Evolutionary conservation across 225 moss, liverwort and hornwort species (phyloP).

Genomic region (Pseudisothecium myosuroides): DNA sequence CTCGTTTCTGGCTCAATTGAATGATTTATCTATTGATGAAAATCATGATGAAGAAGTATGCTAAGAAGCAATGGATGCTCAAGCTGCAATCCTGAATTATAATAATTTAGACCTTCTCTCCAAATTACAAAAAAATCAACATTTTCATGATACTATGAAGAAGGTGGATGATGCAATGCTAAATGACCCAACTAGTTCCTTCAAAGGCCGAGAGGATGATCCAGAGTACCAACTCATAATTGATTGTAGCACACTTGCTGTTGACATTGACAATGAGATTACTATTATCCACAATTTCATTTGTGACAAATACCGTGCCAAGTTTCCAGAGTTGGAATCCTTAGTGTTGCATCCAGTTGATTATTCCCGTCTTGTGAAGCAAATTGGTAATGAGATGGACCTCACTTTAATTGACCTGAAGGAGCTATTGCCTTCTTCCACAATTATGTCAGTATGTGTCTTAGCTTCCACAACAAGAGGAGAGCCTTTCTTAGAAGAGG

Average conservation of each 20-base stretch:
- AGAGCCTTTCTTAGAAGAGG: constrained; percentile 67
- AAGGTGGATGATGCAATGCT: constrained; percentile 72
- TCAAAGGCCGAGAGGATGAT: constrained; percentile 47
- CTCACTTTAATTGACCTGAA: constrained; percentile 68
- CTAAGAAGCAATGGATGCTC: constrained; percentile 24
- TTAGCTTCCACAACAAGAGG: constrained; percentile 75
- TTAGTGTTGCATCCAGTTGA: constrained; percentile 74
- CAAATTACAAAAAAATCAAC: constrained; percentile 72
- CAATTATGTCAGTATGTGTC: constrained; percentile 80
- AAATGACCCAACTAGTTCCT: constrained; percentile 12
- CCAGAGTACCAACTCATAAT: constrained; percentile 71
- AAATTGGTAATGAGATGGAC: constrained; percentile 89
- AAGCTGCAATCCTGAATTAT: constrained; percentile 38
- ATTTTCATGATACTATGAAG: constrained; percentile 78
- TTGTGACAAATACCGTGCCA: constrained; percentile 55
- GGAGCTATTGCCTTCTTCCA: constrained; percentile 65
- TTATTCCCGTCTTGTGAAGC: constrained; percentile 74
- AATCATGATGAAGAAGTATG: background rate
- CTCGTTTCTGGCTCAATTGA: background rate
- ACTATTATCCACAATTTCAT: constrained; percentile 74
- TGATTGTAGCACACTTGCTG: constrained; percentile 73
- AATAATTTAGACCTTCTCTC: constrained; percentile 60
- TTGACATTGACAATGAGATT: constrained; percentile 73
- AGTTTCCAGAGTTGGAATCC: constrained; percentile 85
- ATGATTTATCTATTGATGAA: background rate